Base-by-base conservation (phyloP, 495 filamentous ascomycete species). In the Aspergillus bertholletiae region DNA sequence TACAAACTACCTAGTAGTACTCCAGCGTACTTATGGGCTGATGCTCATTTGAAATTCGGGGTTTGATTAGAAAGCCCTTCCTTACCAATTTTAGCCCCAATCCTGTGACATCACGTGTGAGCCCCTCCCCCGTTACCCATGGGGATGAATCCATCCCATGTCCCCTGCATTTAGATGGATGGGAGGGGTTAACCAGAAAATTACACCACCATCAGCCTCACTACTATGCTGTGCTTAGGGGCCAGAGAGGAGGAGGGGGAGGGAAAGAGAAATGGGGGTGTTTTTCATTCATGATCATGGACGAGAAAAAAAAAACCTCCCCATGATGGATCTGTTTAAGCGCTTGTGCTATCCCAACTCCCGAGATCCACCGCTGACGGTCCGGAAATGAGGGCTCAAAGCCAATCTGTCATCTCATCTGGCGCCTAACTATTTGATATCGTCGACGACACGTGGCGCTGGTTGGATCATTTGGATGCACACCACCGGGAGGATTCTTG, bases 381-480 rank as follows among this genome's bases (percentile, higher is more conserved):
- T 43, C 46, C 51, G 46, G 46, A 37, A 32, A 43, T n/a, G 45
- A 48, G 32, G 15, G 32, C 18, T 47, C 21, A 37, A 28, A n/a
- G 27, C 18, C 46, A 26, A 32, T 23, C 32, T 8, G 11, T 56
- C 24, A 52, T 48, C 51, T 50, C 48, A 35, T 57, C 54, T 51
- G 55, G 61, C 57, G 61, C 55, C 55, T 64, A 60, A 47, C 37
- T 11, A 47, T 18, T 30, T 49, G 51, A 23, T 41, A 23, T 34
- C 7, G 37, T 55, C 48, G 39, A 18, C 34, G 49, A 58, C 61
- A 64, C 61, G 61, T 64, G 61, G 57, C 44, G 54, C 15, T 7
- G 52, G 45, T 37, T n/a, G 34, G 34, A 32, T 32, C 7, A 32
- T 32, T 58, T 50, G 55, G 40, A 59, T 63, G 57, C 54, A 56